phyloP scores from a whole-genome alignment of 2,329 filamentous ascomycete species.

The Escovopsis weberi region DNA sequence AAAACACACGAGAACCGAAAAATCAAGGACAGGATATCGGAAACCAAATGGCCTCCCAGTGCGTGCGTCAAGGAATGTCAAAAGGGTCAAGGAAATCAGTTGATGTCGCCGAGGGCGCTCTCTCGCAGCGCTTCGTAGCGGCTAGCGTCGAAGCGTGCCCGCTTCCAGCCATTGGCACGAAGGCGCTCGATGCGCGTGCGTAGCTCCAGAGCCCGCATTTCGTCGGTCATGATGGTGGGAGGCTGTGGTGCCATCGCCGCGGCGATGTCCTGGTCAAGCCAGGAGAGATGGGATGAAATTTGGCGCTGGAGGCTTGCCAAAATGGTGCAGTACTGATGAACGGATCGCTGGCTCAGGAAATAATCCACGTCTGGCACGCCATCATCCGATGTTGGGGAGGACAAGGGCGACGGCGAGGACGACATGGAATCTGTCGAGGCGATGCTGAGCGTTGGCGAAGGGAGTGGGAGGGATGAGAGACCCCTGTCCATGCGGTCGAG shows the following conservation, averaged over 20 bases:
- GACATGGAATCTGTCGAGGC: conserved; percentile 1
- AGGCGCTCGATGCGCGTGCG: conserved; percentile 39
- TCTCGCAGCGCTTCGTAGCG: conserved; percentile 39
- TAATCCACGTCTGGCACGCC: conserved; percentile 14
- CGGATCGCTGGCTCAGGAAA: conserved; percentile 27
- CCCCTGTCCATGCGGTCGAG: neutral
- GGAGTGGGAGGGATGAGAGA: conserved; percentile 1
- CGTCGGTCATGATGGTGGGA: conserved; percentile 14
- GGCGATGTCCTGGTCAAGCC: conserved; percentile 27
- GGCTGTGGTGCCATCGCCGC: conserved; percentile 11
- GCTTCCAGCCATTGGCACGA: conserved; percentile 38
- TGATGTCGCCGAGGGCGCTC: conserved; percentile 35
- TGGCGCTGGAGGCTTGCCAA: conserved; percentile 34
- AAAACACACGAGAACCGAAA: neutral
- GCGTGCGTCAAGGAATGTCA: neutral
- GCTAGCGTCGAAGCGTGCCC: conserved; percentile 37
- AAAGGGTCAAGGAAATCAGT: conserved; percentile 2
- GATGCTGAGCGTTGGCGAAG: conserved; percentile 4
- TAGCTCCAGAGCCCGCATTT: conserved; percentile 26
- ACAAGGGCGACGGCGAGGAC: neutral
- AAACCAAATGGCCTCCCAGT: neutral
- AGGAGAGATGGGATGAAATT: conserved; percentile 31
- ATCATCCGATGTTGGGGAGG: conserved; percentile 5
- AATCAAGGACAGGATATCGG: neutral
- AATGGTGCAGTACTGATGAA: conserved; percentile 35